These are phyloP conservation scores for Pseudogymnoascus sp. DNA, from an alignment of 2,329 filamentous ascomycete genomes.

Conservation along the genomic window DNA sequence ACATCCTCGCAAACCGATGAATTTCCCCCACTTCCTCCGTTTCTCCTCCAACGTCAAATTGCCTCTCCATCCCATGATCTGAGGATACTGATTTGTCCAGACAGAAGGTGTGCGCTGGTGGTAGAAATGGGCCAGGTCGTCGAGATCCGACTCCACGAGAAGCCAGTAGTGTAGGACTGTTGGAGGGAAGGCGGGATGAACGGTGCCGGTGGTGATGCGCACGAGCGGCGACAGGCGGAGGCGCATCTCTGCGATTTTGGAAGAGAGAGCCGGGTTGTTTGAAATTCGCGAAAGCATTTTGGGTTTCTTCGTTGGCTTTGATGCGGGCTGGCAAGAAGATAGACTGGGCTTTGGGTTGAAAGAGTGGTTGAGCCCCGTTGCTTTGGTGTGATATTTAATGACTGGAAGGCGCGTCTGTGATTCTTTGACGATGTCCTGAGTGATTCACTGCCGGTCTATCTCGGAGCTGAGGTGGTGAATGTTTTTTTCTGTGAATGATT, in stretches of 20 bases:
- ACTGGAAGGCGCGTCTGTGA: not conserved
- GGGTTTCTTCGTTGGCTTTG: not conserved
- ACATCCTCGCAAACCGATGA: constrained; percentile 63
- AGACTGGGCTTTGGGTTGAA: not conserved
- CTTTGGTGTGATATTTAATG: not conserved
- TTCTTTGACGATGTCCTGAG: not conserved
- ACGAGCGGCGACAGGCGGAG: constrained; percentile 61
- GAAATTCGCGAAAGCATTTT: constrained; percentile 12
- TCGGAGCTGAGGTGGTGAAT: not conserved
- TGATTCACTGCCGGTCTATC: not conserved
- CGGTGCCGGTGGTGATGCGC: constrained; percentile 51
- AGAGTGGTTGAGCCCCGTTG: not conserved
- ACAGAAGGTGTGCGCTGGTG: constrained; percentile 55
- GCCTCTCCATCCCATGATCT: constrained; percentile 56
- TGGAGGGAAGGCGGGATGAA: constrained; percentile 58
- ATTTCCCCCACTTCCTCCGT: constrained; percentile 63
- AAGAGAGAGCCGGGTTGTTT: constrained; percentile 45
- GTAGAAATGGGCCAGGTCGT: constrained; percentile 65
- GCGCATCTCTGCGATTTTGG: constrained; percentile 60
- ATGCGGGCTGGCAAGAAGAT: not conserved
- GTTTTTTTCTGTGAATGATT: not conserved
- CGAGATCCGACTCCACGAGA: constrained; percentile 63
- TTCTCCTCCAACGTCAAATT: constrained; percentile 53
- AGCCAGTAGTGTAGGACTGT: constrained; percentile 68
- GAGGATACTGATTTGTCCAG: constrained; percentile 57